Percentiles rank a stretch among this genome's conserved stretches.
These are phyloP conservation scores for Rhodocollybia butyracea DNA, from an alignment of 768 basidiomycete species.

Conservation along the genomic window DNA sequence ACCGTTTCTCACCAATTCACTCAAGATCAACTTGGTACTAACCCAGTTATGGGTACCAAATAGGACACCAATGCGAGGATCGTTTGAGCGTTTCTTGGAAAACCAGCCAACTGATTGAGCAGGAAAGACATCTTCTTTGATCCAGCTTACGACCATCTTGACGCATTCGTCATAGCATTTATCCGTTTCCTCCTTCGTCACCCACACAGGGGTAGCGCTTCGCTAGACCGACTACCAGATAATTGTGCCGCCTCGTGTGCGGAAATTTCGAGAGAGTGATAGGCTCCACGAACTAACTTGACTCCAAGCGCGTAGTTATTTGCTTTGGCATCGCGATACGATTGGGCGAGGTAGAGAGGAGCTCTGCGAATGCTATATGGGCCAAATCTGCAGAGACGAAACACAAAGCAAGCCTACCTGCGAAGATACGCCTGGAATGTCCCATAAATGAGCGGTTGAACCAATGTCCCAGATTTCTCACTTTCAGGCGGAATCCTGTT, in stretches of 20 bases:
- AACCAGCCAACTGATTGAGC: neutral
- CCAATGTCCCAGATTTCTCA: constrained; percentile 11
- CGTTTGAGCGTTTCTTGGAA: neutral
- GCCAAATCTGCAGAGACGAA: neutral
- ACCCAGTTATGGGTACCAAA: constrained; percentile 88
- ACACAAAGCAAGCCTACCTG: constrained; percentile 35
- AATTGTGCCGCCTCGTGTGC: constrained; percentile 32
- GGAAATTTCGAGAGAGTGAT: constrained; percentile 71
- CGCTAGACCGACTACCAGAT: constrained; percentile 54
- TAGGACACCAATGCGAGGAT: constrained; percentile 53
- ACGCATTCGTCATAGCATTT: constrained; percentile 67
- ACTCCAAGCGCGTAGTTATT: constrained; percentile 77
- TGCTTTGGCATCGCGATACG: constrained; percentile 59
- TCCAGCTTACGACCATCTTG: too few species aligned
- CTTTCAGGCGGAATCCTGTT: constrained; percentile 43
- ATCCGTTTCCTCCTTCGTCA: constrained; percentile 69
- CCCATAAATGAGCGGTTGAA: constrained; percentile 73
- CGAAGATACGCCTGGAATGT: constrained; percentile 90
- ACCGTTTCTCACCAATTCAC: constrained; percentile 53
- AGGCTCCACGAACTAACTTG: constrained; percentile 92
- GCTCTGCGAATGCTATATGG: constrained; percentile 38
- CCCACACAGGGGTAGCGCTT: constrained; percentile 64
- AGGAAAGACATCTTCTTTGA: constrained; percentile 9
- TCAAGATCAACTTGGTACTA: constrained; percentile 60
- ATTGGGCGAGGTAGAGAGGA: constrained; percentile 58